A percentile compares a stretch with the other conserved stretches of the same genome.
Conservation (phyloP, 768 basidiomycete species). For the Phylloporus scabripes region DNA sequence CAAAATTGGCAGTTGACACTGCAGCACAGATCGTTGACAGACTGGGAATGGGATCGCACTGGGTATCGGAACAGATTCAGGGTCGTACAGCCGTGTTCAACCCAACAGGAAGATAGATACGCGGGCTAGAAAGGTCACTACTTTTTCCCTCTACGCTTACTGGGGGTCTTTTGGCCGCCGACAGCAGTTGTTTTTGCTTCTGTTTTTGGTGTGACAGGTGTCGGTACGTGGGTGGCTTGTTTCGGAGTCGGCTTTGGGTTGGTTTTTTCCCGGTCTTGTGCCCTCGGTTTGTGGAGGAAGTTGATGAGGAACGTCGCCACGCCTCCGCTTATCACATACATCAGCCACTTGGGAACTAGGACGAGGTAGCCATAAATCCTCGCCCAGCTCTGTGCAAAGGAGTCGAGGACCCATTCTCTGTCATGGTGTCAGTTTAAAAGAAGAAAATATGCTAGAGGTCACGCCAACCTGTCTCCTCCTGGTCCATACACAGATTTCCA, state of each 20-base stretch:
- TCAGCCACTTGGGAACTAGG: slow-evolving; percentile 64
- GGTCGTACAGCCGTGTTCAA: background rate
- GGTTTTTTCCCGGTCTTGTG: slow-evolving; percentile 2
- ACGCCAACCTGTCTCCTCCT: slow-evolving; percentile 63
- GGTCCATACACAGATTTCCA: slow-evolving; percentile 72
- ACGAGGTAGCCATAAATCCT: slow-evolving; percentile 48
- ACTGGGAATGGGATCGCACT: background rate
- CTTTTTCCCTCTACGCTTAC: slow-evolving; percentile 29
- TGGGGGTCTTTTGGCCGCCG: slow-evolving; percentile 16
- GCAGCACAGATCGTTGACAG: background rate
- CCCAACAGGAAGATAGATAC: background rate
- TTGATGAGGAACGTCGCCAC: slow-evolving; percentile 64
- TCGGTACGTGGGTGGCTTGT: background rate
- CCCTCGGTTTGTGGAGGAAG: slow-evolving; percentile 46
- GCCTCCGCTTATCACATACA: slow-evolving; percentile 61
- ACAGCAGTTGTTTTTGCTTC: slow-evolving; percentile 15
- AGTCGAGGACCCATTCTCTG: slow-evolving; percentile 68
- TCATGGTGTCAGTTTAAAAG: slow-evolving; percentile 6
- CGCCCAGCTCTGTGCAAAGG: slow-evolving; percentile 45
- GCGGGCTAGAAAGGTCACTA: background rate
- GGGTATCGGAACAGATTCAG: background rate
- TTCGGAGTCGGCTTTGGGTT: slow-evolving; percentile 3
- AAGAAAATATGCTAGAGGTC: background rate
- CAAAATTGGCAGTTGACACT: background rate
- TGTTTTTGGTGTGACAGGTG: slow-evolving; percentile 1